Base-by-base conservation (phyloP, 768 basidiomycete species). In the Leccinum barrowsii region DNA sequence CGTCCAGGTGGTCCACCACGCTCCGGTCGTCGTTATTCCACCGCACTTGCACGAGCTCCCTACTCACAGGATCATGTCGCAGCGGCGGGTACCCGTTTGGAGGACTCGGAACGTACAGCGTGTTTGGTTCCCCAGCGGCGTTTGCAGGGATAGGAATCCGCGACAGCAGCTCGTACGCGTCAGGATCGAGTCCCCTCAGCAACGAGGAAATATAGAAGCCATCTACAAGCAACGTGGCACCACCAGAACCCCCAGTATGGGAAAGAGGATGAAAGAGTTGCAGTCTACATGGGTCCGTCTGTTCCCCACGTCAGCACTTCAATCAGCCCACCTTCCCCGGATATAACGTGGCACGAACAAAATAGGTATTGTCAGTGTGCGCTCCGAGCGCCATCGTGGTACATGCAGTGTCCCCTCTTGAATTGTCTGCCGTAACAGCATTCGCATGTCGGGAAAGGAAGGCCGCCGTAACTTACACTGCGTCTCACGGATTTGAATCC, bases 1-100 rank as follows among this genome's bases (percentile, higher is more conserved):
- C 75, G 15, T 77, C 75, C 61, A 92, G 62, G 60, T 80, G 76
- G 59, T 77, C 82, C 77, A 98, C 82, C 3, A 87, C 88, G 58
- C 92, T 94, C 53, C 96, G 78, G 71, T 98, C 95, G 63, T 94
- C 90, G 60, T 93, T 95, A 68, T 98, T 98, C 92, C 94, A 98
- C 54, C 95, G 75, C 34, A 98, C 87, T 59, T 92, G 88, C 4
- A 78, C 72, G 0, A 98, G 78, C 59, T 87, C 82, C 2, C 82
- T 84, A 12, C 78, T 82, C 7, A 70, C 54, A 2, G 72, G 64
- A 54, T 93, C 87, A 67, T 92, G 89, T 15, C 80, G 75, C 5
- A 98, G 77, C 0, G 90, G 82, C 0, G 94, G 89, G 65, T 88
- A 87, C 1, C 85, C 84, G 0, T 78, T 74, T 2, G 75, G 61